Conservation (phyloP, 2,329 filamentous ascomycete genomes). For the Dryadomyces sulphureus region DNA sequence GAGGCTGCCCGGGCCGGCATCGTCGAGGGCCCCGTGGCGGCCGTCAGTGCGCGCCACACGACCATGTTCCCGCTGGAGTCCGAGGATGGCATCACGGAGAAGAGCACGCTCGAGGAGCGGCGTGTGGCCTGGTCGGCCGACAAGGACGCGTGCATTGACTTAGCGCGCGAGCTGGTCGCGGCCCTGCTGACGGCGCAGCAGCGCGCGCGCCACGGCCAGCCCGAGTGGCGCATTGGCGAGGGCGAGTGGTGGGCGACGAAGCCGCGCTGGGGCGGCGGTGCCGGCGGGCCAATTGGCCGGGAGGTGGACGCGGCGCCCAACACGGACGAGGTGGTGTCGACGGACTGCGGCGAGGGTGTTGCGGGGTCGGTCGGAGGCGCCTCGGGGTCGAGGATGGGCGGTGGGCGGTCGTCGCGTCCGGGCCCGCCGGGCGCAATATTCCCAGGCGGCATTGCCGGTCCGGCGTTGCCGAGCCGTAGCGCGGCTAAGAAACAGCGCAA, state of each 20-base stretch:
- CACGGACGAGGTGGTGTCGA: slow-evolving; percentile 22
- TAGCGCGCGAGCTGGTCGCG: slow-evolving; percentile 45
- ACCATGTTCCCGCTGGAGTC: slow-evolving; percentile 28
- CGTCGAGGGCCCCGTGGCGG: slow-evolving; percentile 46
- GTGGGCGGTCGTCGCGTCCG: slow-evolving; percentile 11
- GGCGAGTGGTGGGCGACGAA: slow-evolving; percentile 47
- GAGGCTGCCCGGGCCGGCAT: slow-evolving; percentile 43
- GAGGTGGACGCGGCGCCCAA: slow-evolving; percentile 30
- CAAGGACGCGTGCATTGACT: slow-evolving; percentile 43
- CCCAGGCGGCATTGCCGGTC: not conserved
- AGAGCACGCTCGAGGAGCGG: not conserved
- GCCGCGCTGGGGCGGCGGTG: slow-evolving; percentile 47
- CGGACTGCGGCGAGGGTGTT: slow-evolving; percentile 26
- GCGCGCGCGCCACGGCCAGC: slow-evolving; percentile 40
- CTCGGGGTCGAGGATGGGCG: not conserved
- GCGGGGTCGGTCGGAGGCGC: not conserved
- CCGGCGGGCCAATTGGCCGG: slow-evolving; percentile 46
- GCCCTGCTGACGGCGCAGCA: slow-evolving; percentile 50
- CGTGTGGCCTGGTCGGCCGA: slow-evolving; percentile 10
- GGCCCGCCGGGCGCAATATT: no score
- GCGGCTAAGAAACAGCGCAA: slow-evolving; percentile 35
- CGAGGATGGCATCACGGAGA: not conserved
- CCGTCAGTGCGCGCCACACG: slow-evolving; percentile 41
- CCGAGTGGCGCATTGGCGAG: slow-evolving; percentile 41
- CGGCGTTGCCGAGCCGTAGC: slow-evolving; percentile 5